Evolutionary conservation across 2,329 filamentous ascomycete species (phyloP).

Genomic region (Aspergillus fumigatus): DNA sequence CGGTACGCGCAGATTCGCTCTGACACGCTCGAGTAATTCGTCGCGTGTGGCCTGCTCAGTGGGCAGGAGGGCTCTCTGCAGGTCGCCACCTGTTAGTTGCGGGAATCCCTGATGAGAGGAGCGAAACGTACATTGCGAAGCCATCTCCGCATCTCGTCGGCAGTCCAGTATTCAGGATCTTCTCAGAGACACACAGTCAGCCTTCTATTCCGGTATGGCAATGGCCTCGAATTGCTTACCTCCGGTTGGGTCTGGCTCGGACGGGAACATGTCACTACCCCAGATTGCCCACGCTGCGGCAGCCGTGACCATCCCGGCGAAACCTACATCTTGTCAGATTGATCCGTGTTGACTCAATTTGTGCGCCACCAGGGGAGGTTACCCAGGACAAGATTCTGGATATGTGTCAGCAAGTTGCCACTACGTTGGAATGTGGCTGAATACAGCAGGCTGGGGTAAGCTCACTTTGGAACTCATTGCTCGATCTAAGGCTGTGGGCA

Average conservation of each 20-base stretch:
- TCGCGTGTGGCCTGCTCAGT: conserved; percentile 55
- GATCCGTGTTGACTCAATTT: conserved; percentile 5
- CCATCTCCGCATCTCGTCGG: conserved; percentile 76
- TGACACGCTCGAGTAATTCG: conserved; percentile 64
- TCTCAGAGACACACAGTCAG: conserved; percentile 4
- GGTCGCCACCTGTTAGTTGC: conserved; percentile 4
- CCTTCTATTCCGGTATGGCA: neutral
- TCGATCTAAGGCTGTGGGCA: conserved; percentile 67
- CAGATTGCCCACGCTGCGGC: conserved; percentile 81
- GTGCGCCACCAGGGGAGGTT: conserved; percentile 17
- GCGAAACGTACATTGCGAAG: conserved; percentile 63
- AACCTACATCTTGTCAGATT: conserved; percentile 52
- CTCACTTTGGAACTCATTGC: conserved; percentile 65
- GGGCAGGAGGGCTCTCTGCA: conserved; percentile 61
- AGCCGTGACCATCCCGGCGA: conserved; percentile 75
- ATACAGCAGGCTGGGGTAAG: neutral
- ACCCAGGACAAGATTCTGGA: conserved; percentile 67
- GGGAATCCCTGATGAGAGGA: neutral
- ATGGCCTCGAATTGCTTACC: conserved; percentile 40
- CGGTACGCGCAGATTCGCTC: conserved; percentile 59
- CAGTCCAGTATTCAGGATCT: conserved; percentile 70
- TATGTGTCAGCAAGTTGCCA: conserved; percentile 7
- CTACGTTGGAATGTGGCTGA: neutral
- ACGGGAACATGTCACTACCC: conserved; percentile 79
- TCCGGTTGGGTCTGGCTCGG: conserved; percentile 69